Evolutionary conservation across 179 eudicot species (phyloP).

Genomic region (Silene vulgaris): DNA sequence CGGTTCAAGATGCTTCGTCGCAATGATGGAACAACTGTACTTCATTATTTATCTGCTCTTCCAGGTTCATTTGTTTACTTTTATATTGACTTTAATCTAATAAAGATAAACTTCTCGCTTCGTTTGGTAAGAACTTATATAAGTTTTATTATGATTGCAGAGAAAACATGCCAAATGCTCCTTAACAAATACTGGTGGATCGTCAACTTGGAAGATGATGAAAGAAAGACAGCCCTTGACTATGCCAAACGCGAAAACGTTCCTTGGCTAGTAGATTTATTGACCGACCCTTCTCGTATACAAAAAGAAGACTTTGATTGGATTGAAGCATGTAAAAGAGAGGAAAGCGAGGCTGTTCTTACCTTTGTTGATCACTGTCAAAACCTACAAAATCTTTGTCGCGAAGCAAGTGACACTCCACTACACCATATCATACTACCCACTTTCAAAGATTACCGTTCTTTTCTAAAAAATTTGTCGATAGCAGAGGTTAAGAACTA

Average conservation of each 20-base stretch:
- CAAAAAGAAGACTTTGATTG: not conserved
- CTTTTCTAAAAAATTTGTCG: too few species aligned
- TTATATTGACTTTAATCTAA: too few species aligned
- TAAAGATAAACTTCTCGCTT: too few species aligned
- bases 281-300: not conserved
- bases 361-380: not conserved
- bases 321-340: not conserved
- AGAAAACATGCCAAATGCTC: not conserved
- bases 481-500: too few species aligned
- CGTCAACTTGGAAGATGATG: constrained; percentile 1
- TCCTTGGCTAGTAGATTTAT: not conserved
- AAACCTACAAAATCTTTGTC: not conserved
- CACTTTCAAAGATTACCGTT: too few species aligned
- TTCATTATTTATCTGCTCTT: not conserved
- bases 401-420: not conserved
- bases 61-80: not conserved
- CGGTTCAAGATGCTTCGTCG: not conserved
- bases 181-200: constrained; percentile 7
- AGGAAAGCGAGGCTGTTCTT: too few species aligned
- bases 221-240: not conserved
- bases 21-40: not conserved
- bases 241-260: not conserved
- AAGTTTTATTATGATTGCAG: not conserved
- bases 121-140: too few species aligned
- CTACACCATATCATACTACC: too few species aligned